These are phyloP conservation scores for Solanum etuberosum DNA, from an alignment of 257 asterid genomes.

Conservation along the genomic window DNA sequence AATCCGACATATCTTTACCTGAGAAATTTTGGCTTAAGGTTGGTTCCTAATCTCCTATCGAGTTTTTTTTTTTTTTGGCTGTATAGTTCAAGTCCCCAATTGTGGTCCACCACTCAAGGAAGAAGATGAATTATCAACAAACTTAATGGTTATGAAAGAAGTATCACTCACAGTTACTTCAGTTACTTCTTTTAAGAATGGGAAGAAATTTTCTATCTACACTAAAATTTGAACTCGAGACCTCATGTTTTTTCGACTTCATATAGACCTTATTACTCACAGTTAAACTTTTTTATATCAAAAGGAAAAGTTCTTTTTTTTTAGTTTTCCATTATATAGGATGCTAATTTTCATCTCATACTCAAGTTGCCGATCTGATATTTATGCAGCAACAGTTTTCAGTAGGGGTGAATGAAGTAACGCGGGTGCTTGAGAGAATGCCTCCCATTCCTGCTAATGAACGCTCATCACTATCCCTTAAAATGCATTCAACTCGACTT, in stretches of 20 bases:
- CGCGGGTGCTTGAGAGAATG: conserved; percentile 82
- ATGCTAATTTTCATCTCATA: background rate
- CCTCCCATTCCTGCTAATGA: conserved; percentile 10
- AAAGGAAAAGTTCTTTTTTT: background rate
- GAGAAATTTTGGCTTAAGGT: conserved; percentile 77
- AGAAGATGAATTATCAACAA: too few species aligned
- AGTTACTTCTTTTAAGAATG: background rate
- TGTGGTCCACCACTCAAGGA: background rate
- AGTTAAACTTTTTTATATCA: background rate
- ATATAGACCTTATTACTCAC: background rate
- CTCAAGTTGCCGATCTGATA: background rate
- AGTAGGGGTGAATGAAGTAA: conserved; percentile 77
- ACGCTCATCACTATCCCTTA: background rate
- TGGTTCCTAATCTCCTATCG: background rate
- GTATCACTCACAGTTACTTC: background rate
- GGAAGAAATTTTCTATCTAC: background rate
- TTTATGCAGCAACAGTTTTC: conserved; percentile 60
- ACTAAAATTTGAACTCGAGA: background rate
- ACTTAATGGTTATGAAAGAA: background rate
- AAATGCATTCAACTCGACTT: conserved; percentile 25
- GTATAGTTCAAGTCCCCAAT: background rate
- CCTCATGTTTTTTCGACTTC: background rate
- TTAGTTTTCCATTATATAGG: background rate
- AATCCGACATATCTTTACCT: conserved; percentile 30
- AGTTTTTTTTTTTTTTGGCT: background rate